Base-by-base conservation (phyloP, 306 rosid species). In the Trifolium repens region DNA sequence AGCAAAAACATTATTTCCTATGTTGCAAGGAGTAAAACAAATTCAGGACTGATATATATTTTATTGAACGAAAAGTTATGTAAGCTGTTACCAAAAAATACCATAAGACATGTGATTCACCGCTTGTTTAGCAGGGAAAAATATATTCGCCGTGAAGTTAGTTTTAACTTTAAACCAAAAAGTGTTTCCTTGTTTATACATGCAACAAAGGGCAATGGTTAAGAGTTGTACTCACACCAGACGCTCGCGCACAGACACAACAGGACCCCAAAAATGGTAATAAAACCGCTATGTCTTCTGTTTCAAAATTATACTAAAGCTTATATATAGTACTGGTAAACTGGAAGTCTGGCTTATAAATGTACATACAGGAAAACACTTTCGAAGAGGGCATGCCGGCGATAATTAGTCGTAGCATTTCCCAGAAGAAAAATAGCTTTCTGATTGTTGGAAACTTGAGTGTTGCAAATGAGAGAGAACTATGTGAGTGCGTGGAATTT, bases 331-430 rank as follows among this genome's bases (percentile, higher is more conserved):
- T 63, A 17, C 71, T 40, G 27, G 64, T 50, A 59, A 75, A 67
- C 37, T 74, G 49, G 63, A 75, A 78, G 53, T 74, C 39, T 15
- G 19, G 64, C 65, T 66, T 81, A 66, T 14, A 42, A 74, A 85
- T 81, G 82, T 78, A 82, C 84, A 82, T 9, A 26, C 66, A 75
- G 71, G 63, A 64, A 60, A 81, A 67, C 64, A 79, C 75, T 78
- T 73, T 27, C 62, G 52, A 80, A 73, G 44, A 69, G 73, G 77
- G 39, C 54, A 72, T 19, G 77, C 44, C 5, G 59, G 57, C 16
- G 49, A 67, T 62, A 69, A 79, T 67, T 66, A 73, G 68, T 46
- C 59, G 63, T 42, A 55, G 80, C 66, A 77, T 65, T 39, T 62
- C 73, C 75, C 72, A 58, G 39, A 60, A 49, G 46, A 50, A 73